These are phyloP conservation scores for Venturia pyrina DNA, from an alignment of 2,329 filamentous ascomycete species.

Conservation along the genomic window DNA sequence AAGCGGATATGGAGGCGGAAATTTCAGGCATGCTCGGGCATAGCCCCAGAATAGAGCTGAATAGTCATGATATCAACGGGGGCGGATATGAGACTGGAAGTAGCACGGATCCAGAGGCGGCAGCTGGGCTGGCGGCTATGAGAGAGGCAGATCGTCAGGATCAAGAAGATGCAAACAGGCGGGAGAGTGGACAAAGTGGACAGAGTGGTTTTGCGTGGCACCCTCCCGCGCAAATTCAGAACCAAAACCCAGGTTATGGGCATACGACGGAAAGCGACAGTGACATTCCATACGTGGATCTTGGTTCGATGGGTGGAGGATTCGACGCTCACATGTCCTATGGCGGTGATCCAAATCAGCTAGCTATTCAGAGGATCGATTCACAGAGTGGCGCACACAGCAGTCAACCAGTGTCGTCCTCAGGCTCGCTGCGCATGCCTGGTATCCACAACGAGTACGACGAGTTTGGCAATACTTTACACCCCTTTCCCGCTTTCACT, in stretches of 20 bases:
- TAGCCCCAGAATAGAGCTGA: conserved; percentile 28
- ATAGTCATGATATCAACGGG: conserved; percentile 15
- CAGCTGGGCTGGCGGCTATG: conserved; percentile 74
- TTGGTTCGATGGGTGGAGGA: conserved; percentile 65
- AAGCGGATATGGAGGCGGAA: conserved; percentile 49
- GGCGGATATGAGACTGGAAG: conserved; percentile 41
- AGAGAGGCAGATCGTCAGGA: conserved; percentile 73
- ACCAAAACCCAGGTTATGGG: conserved; percentile 14
- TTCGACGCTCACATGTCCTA: conserved; percentile 54
- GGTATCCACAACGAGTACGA: conserved; percentile 35
- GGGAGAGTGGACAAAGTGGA: conserved; percentile 46
- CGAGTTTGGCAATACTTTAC: conserved; percentile 38
- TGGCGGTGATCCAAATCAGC: conserved; percentile 39
- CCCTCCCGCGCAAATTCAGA: conserved; percentile 31
- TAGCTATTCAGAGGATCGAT: conserved; percentile 24
- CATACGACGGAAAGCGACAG: conserved; percentile 51
- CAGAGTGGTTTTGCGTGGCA: conserved; percentile 37
- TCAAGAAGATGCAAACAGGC: conserved; percentile 46
- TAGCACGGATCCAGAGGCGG: conserved; percentile 81
- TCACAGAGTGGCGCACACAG: conserved; percentile 21
- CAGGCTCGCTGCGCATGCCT: conserved; percentile 35
- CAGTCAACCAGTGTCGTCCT: conserved; percentile 32
- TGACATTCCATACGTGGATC: conserved; percentile 62
- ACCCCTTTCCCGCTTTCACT: conserved; percentile 47
- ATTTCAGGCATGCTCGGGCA: conserved; percentile 38